Conservation (phyloP, 441 rosid genomes). For the Manihot esculenta region DNA sequence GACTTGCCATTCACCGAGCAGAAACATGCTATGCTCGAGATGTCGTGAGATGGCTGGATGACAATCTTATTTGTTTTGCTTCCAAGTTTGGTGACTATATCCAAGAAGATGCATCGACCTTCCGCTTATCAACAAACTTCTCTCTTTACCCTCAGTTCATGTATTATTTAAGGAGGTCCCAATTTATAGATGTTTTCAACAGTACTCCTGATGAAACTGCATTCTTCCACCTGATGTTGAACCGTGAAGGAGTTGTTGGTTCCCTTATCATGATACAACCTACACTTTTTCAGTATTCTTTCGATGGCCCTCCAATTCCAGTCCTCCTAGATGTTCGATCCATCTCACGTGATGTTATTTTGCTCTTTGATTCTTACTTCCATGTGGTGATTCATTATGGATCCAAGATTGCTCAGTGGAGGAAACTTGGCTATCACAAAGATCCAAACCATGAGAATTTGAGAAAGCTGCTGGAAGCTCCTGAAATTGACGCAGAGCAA, state of each 20-base stretch:
- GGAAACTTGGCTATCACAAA: constrained; percentile 72
- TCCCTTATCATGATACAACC: constrained; percentile 95
- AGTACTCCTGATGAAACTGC: constrained; percentile 86
- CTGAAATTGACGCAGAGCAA: constrained; percentile 65
- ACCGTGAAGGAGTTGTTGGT: constrained; percentile 85
- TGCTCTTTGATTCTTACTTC: constrained; percentile 90
- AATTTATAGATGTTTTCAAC: constrained; percentile 87
- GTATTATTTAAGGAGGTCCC: constrained; percentile 91
- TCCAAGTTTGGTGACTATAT: constrained; percentile 85
- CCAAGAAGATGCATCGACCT: constrained; percentile 84
- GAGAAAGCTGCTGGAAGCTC: constrained; percentile 80
- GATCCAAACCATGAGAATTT: constrained; percentile 82
- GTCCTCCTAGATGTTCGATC: constrained; percentile 88
- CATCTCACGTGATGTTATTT: constrained; percentile 65
- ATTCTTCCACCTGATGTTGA: constrained; percentile 79
- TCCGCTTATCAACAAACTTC: constrained; percentile 77
- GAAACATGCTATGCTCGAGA: constrained; percentile 71
- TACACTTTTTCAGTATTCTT: constrained; percentile 79
- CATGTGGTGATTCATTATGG: constrained; percentile 81
- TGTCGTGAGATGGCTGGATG: constrained; percentile 92
- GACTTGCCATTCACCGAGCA: constrained; percentile 79
- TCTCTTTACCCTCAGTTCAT: constrained; percentile 95
- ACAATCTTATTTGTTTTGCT: constrained; percentile 66
- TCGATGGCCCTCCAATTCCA: constrained; percentile 88
- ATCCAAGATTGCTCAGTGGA: constrained; percentile 87